These are phyloP conservation scores for Aspergillus hortae DNA, from an alignment of 2,329 filamentous ascomycete genomes.

Conservation along the genomic window DNA sequence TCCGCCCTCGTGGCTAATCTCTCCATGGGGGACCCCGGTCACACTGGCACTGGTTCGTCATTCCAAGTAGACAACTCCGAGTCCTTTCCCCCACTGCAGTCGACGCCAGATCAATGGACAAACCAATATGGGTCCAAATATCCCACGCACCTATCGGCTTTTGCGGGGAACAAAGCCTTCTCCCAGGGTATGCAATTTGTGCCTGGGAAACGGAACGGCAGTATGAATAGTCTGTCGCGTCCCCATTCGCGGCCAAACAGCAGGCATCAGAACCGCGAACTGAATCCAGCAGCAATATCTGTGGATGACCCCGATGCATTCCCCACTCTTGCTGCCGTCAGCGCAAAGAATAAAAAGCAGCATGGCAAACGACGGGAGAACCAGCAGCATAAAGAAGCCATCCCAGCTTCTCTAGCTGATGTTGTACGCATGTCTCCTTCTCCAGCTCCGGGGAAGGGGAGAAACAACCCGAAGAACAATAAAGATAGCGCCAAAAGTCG, in stretches of 20 bases:
- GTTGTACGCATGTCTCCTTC: slow-evolving; percentile 94
- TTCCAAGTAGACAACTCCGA: slow-evolving; percentile 77
- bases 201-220: slow-evolving; percentile 39
- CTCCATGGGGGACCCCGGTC: slow-evolving; percentile 57
- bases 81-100: slow-evolving; percentile 74
- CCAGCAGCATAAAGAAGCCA: slow-evolving; percentile 62
- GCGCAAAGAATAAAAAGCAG: slow-evolving; percentile 80
- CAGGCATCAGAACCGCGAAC: slow-evolving; percentile 66
- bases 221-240: slow-evolving; percentile 56
- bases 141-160: slow-evolving; percentile 40
- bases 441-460: slow-evolving; percentile 59
- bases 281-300: slow-evolving; percentile 65
- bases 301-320: slow-evolving; percentile 96
- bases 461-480: slow-evolving; percentile 55
- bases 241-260: slow-evolving; percentile 81
- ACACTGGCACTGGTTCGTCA: slow-evolving; percentile 55
- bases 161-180: slow-evolving; percentile 46
- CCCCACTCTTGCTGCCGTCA: slow-evolving; percentile 76
- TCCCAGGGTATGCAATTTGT: slow-evolving; percentile 27
- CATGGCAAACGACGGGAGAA: slow-evolving; percentile 71
- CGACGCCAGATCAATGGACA: slow-evolving; percentile 56
- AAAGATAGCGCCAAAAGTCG: slow-evolving; percentile 61
- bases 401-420: slow-evolving; percentile 79
- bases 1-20: slow-evolving; percentile 80
- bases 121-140: slow-evolving; percentile 45